Conservation (phyloP, 345 rosid species). For the Reutealis trisperma region DNA sequence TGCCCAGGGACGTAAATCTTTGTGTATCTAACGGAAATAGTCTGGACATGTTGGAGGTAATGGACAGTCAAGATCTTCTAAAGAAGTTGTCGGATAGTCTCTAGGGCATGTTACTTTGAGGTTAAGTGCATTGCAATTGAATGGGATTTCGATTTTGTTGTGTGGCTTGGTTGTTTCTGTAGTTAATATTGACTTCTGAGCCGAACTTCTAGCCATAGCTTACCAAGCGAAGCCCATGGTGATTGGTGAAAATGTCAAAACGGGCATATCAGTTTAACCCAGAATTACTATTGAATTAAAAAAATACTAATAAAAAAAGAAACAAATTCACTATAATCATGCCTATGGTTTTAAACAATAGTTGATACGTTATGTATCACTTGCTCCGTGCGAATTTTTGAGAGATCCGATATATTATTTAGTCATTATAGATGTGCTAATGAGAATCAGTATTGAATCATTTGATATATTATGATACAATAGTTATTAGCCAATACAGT, state of each 20-base stretch:
- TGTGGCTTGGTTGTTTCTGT: slow-evolving; percentile 4
- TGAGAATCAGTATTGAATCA: no score
- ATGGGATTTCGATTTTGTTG: slow-evolving; percentile 39
- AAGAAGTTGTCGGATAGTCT: slow-evolving; percentile 31
- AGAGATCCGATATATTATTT: no score
- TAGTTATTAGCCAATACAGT: no score
- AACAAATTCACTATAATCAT: background rate
- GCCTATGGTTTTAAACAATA: no score
- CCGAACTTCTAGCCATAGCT: slow-evolving; percentile 16
- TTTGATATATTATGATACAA: no score
- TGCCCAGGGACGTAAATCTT: slow-evolving; percentile 33
- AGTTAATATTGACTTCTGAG: slow-evolving; percentile 3
- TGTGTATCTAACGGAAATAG: slow-evolving; percentile 31
- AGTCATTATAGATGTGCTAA: no score
- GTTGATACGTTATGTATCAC: no score
- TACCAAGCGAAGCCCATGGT: slow-evolving; percentile 6
- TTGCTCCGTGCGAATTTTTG: no score
- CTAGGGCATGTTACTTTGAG: slow-evolving; percentile 44
- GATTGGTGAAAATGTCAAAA: background rate
- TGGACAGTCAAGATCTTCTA: slow-evolving; percentile 22
- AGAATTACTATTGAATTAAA: no score
- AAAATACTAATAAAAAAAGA: background rate
- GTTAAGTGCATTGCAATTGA: slow-evolving; percentile 42
- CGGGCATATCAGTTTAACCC: background rate
- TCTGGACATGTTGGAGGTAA: slow-evolving; percentile 19